Conservation (phyloP, 345 rosid genomes). For the Euphorbia lathyris region DNA sequence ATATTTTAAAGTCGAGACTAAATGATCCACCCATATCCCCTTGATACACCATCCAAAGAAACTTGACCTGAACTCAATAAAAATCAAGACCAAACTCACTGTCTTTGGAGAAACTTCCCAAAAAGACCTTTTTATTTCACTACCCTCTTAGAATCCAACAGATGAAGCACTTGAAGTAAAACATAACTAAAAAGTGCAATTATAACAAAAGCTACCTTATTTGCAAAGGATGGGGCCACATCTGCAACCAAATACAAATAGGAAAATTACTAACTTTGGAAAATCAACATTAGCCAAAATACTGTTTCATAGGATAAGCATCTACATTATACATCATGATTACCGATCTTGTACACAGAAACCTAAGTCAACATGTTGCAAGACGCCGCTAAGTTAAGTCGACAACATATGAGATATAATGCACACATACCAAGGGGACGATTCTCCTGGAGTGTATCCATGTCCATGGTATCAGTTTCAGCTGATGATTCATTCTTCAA, state of each 20-base stretch:
- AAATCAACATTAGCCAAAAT: background rate
- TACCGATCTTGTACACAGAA: background rate
- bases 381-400: background rate
- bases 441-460: conserved; percentile 45
- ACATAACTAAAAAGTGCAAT: background rate
- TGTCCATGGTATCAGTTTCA: conserved; percentile 67
- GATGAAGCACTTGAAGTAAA: background rate
- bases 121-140: background rate
- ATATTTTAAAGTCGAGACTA: background rate
- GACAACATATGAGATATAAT: background rate
- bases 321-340: background rate
- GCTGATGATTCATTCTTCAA: conserved; percentile 56
- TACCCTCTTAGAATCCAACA: background rate
- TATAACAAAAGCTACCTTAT: conserved; percentile 45
- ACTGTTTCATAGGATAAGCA: background rate
- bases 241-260: conserved; percentile 44
- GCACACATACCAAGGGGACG: conserved; percentile 43
- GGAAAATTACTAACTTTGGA: conserved; percentile 19
- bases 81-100: background rate
- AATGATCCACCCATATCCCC: background rate
- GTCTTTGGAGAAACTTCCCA: background rate
- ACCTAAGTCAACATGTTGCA: background rate
- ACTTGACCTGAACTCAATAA: background rate
- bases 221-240: conserved; percentile 34
- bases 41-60: background rate